phyloP scores from a whole-genome alignment of 768 basidiomycete species.

The Russula sp. region DNA sequence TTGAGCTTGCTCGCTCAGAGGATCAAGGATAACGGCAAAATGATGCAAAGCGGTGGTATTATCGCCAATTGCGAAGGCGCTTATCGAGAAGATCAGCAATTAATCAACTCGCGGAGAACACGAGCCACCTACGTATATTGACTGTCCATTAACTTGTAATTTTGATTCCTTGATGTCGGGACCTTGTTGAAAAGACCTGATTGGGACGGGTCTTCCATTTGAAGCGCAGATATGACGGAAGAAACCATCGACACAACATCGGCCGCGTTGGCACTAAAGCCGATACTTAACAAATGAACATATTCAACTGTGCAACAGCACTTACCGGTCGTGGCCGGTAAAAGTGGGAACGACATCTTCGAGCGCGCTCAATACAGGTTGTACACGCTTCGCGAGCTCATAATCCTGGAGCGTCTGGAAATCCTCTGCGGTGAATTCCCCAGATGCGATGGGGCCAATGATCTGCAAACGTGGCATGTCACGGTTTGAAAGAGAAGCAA shows the following conservation, averaged over 20 bases:
- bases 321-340: slow-evolving; percentile 14
- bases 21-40: slow-evolving; percentile 75
- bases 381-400: slow-evolving; percentile 68
- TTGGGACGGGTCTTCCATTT: slow-evolving; percentile 70
- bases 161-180: slow-evolving; percentile 54
- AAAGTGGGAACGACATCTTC: slow-evolving; percentile 46
- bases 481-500: background rate
- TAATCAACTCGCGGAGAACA: slow-evolving; percentile 4
- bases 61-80: slow-evolving; percentile 69
- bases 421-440: slow-evolving; percentile 66
- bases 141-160: slow-evolving; percentile 58
- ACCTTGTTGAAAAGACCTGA: slow-evolving; percentile 68
- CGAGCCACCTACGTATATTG: slow-evolving; percentile 57
- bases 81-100: slow-evolving; percentile 35
- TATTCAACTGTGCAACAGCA: background rate
- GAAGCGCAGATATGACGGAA: slow-evolving; percentile 69
- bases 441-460: slow-evolving; percentile 64
- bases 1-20: slow-evolving; percentile 80
- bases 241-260: slow-evolving; percentile 62
- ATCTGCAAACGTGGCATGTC: slow-evolving; percentile 46
- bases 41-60: slow-evolving; percentile 63
- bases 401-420: slow-evolving; percentile 67
- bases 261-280: slow-evolving; percentile 50
- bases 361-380: slow-evolving; percentile 66
- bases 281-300: background rate